Conservation (phyloP, 495 filamentous ascomycete genomes). For the Penicillium mononematosum region DNA sequence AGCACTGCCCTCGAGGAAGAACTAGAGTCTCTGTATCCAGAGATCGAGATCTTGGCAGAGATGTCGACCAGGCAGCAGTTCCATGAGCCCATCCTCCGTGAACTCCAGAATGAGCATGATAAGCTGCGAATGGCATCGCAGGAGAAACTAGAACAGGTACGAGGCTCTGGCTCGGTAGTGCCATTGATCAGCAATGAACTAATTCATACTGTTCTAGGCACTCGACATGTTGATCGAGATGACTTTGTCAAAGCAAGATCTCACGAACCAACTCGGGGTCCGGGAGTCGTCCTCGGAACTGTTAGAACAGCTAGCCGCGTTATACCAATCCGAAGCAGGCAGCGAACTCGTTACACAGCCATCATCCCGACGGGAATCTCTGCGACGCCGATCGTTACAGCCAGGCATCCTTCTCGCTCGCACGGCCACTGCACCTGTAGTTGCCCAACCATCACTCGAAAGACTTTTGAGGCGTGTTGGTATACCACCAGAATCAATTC, state of each 20-base stretch:
- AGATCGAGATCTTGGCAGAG: conserved; percentile 61
- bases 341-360: conserved; percentile 24
- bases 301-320: conserved; percentile 32
- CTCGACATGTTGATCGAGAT: conserved; percentile 37
- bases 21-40: conserved; percentile 60
- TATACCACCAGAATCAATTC: conserved; percentile 33
- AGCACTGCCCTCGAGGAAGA: conserved; percentile 53
- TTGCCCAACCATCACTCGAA: conserved; percentile 33
- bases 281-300: conserved; percentile 41
- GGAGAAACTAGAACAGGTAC: conserved; percentile 39
- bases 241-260: conserved; percentile 33
- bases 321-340: conserved; percentile 37
- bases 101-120: conserved; percentile 35
- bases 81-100: conserved; percentile 53
- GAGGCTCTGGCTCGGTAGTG: conserved; percentile 3
- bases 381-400: conserved; percentile 33
- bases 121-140: conserved; percentile 33
- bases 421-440: conserved; percentile 13
- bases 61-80: conserved; percentile 62
- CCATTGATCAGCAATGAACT: conserved; percentile 2
- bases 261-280: conserved; percentile 30
- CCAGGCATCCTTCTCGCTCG: conserved; percentile 18
- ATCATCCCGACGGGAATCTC: conserved; percentile 32
- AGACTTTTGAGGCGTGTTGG: conserved; percentile 41
- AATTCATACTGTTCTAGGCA: conserved; percentile 24